Conservation (phyloP, 768 basidiomycete genomes). For the Mrakia blollopis region DNA sequence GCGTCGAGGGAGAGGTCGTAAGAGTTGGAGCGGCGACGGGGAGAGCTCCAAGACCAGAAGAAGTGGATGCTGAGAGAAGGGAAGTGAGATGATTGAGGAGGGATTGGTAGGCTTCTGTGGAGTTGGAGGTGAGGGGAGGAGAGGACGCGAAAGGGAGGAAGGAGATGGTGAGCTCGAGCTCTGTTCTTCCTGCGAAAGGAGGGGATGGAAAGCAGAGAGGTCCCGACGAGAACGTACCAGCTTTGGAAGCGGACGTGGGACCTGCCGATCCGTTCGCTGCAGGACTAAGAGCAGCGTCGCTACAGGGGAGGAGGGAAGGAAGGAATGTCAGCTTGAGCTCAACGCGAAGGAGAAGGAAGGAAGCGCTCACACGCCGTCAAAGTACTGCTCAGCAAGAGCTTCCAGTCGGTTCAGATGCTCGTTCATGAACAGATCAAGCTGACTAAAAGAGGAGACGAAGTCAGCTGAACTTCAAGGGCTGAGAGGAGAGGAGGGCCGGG, state of each 20-base stretch:
- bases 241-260: neutral
- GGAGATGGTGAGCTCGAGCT: neutral
- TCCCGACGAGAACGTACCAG: neutral
- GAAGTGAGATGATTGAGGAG: neutral
- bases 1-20: neutral
- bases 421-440: conserved; percentile 9
- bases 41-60: conserved; percentile 4
- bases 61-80: neutral
- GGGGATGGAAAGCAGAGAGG: neutral
- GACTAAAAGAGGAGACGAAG: neutral
- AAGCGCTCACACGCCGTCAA: conserved; percentile 1
- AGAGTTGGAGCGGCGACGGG: neutral
- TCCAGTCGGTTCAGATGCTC: conserved; percentile 5
- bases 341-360: neutral
- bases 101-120: neutral
- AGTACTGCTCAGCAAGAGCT: neutral
- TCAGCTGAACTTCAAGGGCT: neutral
- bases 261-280: neutral
- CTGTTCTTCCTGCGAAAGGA: neutral
- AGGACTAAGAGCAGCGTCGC: neutral
- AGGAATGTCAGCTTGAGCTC: conserved; percentile 4
- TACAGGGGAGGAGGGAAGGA: neutral
- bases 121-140: neutral
- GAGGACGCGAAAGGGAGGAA: neutral
- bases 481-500: neutral